Evolutionary conservation across 495 filamentous ascomycete genomes (phyloP), one percentile per base, ranked within the genome.

Genomic region (Penicillium coprophilum): DNA sequence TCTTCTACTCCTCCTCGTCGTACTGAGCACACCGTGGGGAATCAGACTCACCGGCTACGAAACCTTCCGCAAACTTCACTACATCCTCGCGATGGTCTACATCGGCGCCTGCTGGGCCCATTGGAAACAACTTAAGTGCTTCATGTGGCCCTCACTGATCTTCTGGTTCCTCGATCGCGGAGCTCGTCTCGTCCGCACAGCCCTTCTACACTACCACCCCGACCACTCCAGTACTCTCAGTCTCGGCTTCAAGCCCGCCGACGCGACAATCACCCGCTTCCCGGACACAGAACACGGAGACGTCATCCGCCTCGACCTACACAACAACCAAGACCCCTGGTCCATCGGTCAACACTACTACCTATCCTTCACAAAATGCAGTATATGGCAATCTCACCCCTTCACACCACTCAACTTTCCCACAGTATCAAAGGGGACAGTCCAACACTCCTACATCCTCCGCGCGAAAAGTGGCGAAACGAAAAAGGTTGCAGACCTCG

Each of bases 41-140:
- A 82, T 87, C 49, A 68, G 73, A 32, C 63, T 80, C n/a, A 87
- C 83, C 0, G 86, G 86, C 4, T 87, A 88, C 64, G 85, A 88
- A 59, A 77, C 83, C 59, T 89, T 88, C 68, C 73, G 83, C 11
- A 86, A 88, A 56, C 63, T 76, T 3, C 85, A 88, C 63, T 85
- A 87, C 59, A 68, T 86, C 11, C 60, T 87, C 12, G 86, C 86
- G 0, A 79, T 84, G 70, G 67, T 88, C 17, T 88, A 86, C 62
- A 75, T 88, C 28, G 85, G 85, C 1, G 85, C 84, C 30, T 83
- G 85, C 63, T 87, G 84, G 79, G 85, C 79, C 8, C 85, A 89
- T 57, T 89, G 85, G 86, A 66, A 72, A 9, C 64, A 82, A 40
- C 68, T 88, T 32, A 73, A 77, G 36, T 85, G 83, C 59, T 88